phyloP scores from a whole-genome alignment of 2,329 filamentous ascomycete species.

The Hymenoscyphus scutula region DNA sequence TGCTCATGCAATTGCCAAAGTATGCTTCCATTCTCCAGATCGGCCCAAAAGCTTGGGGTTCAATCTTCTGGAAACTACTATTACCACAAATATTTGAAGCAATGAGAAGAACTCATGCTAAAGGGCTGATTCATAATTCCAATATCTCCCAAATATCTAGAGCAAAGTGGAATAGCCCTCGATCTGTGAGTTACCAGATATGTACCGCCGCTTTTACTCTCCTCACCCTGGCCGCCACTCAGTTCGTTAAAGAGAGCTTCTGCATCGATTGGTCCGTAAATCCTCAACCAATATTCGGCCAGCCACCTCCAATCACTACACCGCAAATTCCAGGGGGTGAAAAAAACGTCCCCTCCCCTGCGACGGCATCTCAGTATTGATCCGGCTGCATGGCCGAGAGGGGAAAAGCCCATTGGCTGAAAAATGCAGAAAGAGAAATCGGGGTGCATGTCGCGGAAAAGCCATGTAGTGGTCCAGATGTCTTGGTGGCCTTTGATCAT shows the following conservation, averaged over 20 bases:
- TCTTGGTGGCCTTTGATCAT: not conserved
- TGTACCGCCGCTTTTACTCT: not conserved
- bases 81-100: no score
- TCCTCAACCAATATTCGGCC: not conserved
- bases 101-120: no score
- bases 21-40: no score
- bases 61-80: no score
- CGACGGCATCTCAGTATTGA: not conserved
- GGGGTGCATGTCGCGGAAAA: not conserved
- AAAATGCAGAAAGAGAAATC: not conserved
- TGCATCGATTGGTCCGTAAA: not conserved
- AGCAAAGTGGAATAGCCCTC: no score
- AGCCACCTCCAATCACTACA: not conserved
- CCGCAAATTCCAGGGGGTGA: not conserved
- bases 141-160: no score
- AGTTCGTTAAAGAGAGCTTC: not conserved
- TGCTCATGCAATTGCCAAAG: slow-evolving; percentile 1
- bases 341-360: not conserved
- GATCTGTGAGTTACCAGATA: no score
- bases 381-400: not conserved
- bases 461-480: not conserved
- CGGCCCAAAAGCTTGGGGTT: no score
- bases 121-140: no score
- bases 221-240: not conserved
- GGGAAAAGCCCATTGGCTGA: not conserved